Conservation (phyloP, 257 asterid species). For the Solanum chiquidenum region DNA sequence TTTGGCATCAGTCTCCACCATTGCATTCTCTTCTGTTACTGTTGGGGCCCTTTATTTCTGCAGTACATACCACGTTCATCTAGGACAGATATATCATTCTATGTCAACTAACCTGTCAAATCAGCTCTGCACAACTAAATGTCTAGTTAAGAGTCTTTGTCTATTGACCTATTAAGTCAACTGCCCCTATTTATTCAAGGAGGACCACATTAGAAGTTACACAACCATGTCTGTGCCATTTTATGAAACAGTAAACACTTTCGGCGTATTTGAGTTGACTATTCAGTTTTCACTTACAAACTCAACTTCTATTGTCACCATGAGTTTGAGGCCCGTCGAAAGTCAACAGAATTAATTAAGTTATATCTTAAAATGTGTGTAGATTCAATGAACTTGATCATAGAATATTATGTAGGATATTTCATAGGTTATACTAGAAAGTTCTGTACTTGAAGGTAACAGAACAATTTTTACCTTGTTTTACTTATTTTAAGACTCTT, state of each 20-base stretch:
- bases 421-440: neutral
- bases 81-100: neutral
- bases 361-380: neutral
- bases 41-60: neutral
- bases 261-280: neutral
- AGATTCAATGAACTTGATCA: neutral
- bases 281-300: neutral
- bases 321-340: neutral
- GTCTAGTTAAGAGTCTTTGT: neutral
- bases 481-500: neutral
- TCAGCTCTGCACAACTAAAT: neutral
- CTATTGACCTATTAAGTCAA: neutral
- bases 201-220: neutral
- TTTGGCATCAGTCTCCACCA: neutral
- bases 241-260: neutral
- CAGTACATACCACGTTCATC: neutral
- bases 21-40: neutral
- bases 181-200: neutral
- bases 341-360: neutral
- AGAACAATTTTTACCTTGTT: neutral
- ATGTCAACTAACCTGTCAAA: neutral
- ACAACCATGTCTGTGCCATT: neutral
- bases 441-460: neutral
- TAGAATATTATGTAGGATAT: neutral
- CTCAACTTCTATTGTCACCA: neutral